A percentile compares a stretch with the other conserved stretches of the same genome.
These are phyloP conservation scores for Cenococcum geophilum DNA, from an alignment of 495 filamentous ascomycete species.

Conservation along the genomic window DNA sequence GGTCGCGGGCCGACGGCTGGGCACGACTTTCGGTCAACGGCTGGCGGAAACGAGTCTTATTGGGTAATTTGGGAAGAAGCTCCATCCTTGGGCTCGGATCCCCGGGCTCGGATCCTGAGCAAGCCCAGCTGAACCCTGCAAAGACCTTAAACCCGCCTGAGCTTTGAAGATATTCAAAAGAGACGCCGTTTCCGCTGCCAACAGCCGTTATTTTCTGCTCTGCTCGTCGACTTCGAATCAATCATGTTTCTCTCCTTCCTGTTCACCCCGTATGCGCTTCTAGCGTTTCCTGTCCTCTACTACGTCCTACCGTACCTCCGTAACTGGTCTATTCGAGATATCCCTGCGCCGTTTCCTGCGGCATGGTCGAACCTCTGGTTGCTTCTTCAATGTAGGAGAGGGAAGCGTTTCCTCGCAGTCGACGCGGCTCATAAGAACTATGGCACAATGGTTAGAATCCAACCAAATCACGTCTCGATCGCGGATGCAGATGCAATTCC, in stretches of 20 bases:
- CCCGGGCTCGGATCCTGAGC: not conserved
- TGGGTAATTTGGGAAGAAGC: not conserved
- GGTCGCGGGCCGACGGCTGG: not conserved
- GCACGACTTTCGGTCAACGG: not conserved
- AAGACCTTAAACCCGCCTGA: too few relatives aligned
- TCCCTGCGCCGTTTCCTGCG: constrained; percentile 64
- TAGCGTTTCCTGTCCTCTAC: constrained; percentile 51
- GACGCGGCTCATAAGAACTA: constrained; percentile 67
- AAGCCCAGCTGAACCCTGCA: too few relatives aligned
- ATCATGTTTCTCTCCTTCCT: constrained; percentile 46
- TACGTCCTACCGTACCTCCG: constrained; percentile 67
- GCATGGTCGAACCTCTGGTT: constrained; percentile 77
- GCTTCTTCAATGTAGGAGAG: constrained; percentile 58
- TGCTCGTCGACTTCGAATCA: not conserved
- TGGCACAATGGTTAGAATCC: constrained; percentile 55
- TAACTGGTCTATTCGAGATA: constrained; percentile 54
- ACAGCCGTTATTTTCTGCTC: too few relatives aligned
- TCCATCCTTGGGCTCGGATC: not conserved
- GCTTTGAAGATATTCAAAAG: too few relatives aligned
- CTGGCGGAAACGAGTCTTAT: not conserved
- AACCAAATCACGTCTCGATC: constrained; percentile 54
- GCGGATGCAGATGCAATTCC: constrained; percentile 55
- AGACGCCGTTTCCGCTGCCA: too few relatives aligned
- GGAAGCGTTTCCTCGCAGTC: constrained; percentile 61
- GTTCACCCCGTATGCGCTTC: constrained; percentile 52